Evolutionary conservation across 257 asterid species (phyloP).

Genomic region (Penstemon eatonii): DNA sequence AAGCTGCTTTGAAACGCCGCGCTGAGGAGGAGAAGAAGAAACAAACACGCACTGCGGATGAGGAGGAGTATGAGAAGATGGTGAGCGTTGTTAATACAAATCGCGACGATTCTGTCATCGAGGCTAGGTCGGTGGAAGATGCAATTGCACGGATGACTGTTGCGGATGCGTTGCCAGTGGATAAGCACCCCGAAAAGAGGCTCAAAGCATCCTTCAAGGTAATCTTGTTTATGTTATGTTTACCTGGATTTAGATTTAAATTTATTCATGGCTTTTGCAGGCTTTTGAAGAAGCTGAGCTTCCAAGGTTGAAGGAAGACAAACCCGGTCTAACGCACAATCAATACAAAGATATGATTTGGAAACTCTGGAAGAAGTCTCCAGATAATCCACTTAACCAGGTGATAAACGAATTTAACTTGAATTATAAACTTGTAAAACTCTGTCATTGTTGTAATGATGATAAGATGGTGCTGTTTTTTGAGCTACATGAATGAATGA

Average conservation of each 20-base stretch:
- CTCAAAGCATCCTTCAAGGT: constrained; percentile 90
- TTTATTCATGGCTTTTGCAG: constrained; percentile 31
- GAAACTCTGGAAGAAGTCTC: constrained; percentile 99
- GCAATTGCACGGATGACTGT: constrained; percentile 77
- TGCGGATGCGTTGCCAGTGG: constrained; percentile 63
- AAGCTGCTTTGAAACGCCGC: constrained; percentile 57
- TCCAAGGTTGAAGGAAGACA: constrained; percentile 56
- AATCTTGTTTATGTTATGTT: not conserved
- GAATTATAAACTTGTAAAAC: not conserved
- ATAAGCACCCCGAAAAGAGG: constrained; percentile 93
- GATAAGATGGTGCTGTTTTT: not conserved
- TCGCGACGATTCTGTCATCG: constrained; percentile 77
- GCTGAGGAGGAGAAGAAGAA: constrained; percentile 79
- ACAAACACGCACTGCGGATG: constrained; percentile 69
- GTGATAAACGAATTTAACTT: constrained; percentile 35
- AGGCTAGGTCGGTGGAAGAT: constrained; percentile 81
- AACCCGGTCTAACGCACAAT: constrained; percentile 61
- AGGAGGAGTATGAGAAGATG: constrained; percentile 83
- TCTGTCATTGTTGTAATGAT: constrained; percentile 15
- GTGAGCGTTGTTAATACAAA: constrained; percentile 65
- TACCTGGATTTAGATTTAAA: constrained; percentile 24
- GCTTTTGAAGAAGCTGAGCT: constrained; percentile 75
- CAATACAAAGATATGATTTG: constrained; percentile 88
- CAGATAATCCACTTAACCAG: constrained; percentile 95
- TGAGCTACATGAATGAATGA: no score